Base-by-base conservation (phyloP, 352 stramenopile species). In the Thalassiosira oceanica region DNA sequence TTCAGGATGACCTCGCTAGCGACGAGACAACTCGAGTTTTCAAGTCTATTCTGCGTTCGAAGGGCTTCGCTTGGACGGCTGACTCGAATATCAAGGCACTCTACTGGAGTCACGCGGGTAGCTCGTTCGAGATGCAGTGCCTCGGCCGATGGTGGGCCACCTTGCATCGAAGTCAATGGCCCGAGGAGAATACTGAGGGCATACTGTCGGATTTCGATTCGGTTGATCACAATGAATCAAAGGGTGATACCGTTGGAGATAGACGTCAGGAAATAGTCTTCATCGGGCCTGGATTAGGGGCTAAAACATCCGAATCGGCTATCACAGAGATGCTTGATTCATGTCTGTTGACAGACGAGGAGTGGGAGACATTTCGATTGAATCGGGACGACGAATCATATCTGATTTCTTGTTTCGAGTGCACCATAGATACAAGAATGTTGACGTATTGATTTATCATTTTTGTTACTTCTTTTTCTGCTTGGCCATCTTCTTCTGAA, bases 251-350 rank as follows among this genome's bases (percentile, higher is more conserved):
- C 13, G 80, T 91, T 45, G 85, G 79, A 26, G 78, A 91, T 66
- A 74, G 80, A 23, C 62, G 84, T 43, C 85, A 93, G 72, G 87
- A 93, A 76, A 70, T 93, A 41, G 85, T 92, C 16, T 88, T 92
- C 52, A 91, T 92, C 66, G 86, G 86, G 6, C 23, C 60, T 45
- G 60, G 63, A 2, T 23, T 89, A 13, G 66, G 44, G 27, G 41
- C 72, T 33, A 6, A 11, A 15, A 15, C 58, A 18, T 58, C 60
- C 29, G 68, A 81, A 65, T 8, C 50, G 55, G 16, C 52, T 37
- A 75, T 93, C 23, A 50, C 52, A 49, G 16, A 39, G 23, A 53
- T 60, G 8, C 58, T 93, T 13, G 71, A 90, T 71, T 53, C 67
- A 15, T 90, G 79, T 54, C 74, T 92, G 42, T 43, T 91, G 13